Percentiles rank a stretch among this genome's conserved stretches.
Conservation (phyloP, 2,329 filamentous ascomycete species). For the Botryotinia globosa region DNA sequence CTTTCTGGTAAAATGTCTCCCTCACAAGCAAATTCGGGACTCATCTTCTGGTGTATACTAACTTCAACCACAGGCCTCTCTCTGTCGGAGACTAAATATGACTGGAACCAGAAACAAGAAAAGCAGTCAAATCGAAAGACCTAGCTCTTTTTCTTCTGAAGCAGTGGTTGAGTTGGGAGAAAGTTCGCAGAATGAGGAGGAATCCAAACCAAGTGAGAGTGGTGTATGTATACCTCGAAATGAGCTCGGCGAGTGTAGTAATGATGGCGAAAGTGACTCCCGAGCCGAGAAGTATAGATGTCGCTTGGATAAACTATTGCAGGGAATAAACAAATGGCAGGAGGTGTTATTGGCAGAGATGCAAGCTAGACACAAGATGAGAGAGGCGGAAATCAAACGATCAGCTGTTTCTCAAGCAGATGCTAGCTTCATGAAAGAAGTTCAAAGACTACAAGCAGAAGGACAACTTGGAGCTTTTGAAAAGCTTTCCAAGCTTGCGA, state of each 20-base stretch:
- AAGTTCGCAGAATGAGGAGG: neutral
- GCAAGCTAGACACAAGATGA: constrained; percentile 28
- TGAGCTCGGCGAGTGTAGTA: neutral
- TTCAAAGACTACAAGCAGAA: constrained; percentile 28
- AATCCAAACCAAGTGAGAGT: neutral
- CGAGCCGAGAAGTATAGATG: constrained; percentile 1
- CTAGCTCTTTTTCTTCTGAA: no score
- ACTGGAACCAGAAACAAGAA: neutral
- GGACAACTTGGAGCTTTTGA: constrained; percentile 23
- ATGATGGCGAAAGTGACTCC: neutral
- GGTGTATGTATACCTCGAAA: neutral
- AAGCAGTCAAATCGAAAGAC: neutral
- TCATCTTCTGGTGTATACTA: neutral
- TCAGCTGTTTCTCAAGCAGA: constrained; percentile 27
- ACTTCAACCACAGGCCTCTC: neutral
- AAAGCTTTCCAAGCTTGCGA: constrained; percentile 22
- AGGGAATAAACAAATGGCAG: constrained; percentile 20
- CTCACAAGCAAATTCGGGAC: neutral
- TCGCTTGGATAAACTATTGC: constrained; percentile 25
- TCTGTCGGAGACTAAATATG: neutral
- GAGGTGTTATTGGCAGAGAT: constrained; percentile 26
- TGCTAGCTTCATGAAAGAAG: constrained; percentile 30
- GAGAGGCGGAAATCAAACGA: constrained; percentile 29
- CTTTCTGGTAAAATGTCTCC: neutral
- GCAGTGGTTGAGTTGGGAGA: neutral